Conservation (phyloP, 768 basidiomycete species). For the Cubamyces lactineus region DNA sequence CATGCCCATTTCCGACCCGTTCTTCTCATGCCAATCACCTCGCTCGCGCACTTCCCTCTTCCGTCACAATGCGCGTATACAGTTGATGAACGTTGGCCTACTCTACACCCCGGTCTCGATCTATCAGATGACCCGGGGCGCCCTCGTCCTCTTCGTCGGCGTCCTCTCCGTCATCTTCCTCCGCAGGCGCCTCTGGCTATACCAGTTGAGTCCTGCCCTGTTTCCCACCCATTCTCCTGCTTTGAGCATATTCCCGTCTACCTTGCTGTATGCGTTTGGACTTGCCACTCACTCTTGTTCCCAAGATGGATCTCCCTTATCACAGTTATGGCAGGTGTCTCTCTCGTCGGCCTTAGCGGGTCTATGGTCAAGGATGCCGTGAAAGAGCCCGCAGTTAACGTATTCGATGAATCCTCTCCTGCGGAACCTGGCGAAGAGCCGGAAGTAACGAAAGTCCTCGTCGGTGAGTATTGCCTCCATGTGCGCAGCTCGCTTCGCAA, state of each 20-base stretch:
- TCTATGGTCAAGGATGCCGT: slow-evolving; percentile 81
- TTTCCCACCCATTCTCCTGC: slow-evolving; percentile 23
- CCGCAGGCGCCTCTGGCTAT: slow-evolving; percentile 79
- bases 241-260: slow-evolving; percentile 12
- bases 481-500: slow-evolving; percentile 20
- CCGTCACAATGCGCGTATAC: slow-evolving; percentile 25
- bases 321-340: slow-evolving; percentile 85
- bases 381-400: slow-evolving; percentile 46
- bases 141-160: slow-evolving; percentile 93
- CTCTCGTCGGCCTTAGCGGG: slow-evolving; percentile 85
- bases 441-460: slow-evolving; percentile 69
- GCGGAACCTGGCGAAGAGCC: slow-evolving; percentile 55
- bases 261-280: neutral
- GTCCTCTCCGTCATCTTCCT: slow-evolving; percentile 91
- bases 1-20: slow-evolving; percentile 4
- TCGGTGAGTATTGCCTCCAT: slow-evolving; percentile 53
- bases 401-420: slow-evolving; percentile 38
- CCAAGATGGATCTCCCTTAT: slow-evolving; percentile 86
- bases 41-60: slow-evolving; percentile 10
- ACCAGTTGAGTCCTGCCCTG: slow-evolving; percentile 62
- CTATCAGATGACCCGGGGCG: slow-evolving; percentile 95
- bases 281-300: slow-evolving; percentile 23
- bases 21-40: slow-evolving; percentile 15
- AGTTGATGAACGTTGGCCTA: slow-evolving; percentile 94
- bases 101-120: slow-evolving; percentile 96